These are phyloP conservation scores for Coniochaeta prunicola DNA, from an alignment of 2,329 filamentous ascomycete species.

Conservation along the genomic window DNA sequence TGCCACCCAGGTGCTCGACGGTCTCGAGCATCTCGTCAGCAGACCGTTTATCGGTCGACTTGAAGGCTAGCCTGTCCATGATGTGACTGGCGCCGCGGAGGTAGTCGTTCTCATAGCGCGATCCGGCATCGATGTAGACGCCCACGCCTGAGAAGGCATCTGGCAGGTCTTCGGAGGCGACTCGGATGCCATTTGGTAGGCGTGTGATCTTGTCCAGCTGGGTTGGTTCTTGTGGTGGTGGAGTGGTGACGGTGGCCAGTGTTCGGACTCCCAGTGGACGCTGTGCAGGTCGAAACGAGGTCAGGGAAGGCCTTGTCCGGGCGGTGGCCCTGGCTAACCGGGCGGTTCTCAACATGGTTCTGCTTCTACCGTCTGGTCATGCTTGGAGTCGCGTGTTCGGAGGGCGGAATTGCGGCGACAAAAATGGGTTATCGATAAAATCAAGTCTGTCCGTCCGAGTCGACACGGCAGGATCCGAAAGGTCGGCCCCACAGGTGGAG, in stretches of 20 bases:
- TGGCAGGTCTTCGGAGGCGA: constrained; percentile 89
- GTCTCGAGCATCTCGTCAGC: constrained; percentile 82
- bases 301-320: constrained; percentile 10
- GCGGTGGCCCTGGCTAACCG: constrained; percentile 13
- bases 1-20: constrained; percentile 83
- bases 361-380: not conserved
- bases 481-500: not conserved
- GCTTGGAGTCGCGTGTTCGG: not conserved
- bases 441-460: not conserved
- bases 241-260: constrained; percentile 8
- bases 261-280: constrained; percentile 3
- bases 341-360: constrained; percentile 15
- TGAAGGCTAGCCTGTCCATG: constrained; percentile 92
- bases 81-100: constrained; percentile 92
- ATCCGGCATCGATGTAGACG: constrained; percentile 92
- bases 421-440: not conserved
- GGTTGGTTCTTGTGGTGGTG: constrained; percentile 60
- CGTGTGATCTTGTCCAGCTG: constrained; percentile 85
- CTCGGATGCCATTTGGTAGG: constrained; percentile 84
- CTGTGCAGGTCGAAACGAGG: not conserved
- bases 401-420: not conserved
- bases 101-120: constrained; percentile 80
- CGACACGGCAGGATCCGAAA: not conserved
- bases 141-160: constrained; percentile 93
- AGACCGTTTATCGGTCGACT: constrained; percentile 65